These are phyloP conservation scores for Lithospermum erythrorhizon DNA, from an alignment of 257 asterid genomes.

Conservation along the genomic window DNA sequence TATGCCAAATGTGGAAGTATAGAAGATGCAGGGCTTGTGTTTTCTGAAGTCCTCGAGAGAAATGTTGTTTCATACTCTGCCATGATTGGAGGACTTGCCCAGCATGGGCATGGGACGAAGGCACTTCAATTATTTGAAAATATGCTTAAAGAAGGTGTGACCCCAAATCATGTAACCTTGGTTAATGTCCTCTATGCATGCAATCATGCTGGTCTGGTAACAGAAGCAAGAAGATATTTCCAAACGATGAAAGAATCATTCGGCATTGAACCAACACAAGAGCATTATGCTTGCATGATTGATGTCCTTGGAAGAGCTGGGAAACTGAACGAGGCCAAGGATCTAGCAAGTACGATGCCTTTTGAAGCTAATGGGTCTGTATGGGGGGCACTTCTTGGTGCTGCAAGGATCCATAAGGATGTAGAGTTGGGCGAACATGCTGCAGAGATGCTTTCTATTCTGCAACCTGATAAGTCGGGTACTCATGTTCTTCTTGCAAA, in stretches of 20 bases:
- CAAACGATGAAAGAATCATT: constrained; percentile 40
- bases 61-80: constrained; percentile 69
- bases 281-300: constrained; percentile 83
- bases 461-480: constrained; percentile 64
- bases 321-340: constrained; percentile 43
- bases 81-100: constrained; percentile 75
- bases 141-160: constrained; percentile 42
- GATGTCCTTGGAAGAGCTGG: constrained; percentile 79
- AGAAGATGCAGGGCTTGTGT: constrained; percentile 50
- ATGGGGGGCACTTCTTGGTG: constrained; percentile 82
- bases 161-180: constrained; percentile 64
- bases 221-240: constrained; percentile 50
- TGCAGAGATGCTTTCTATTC: constrained; percentile 41
- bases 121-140: constrained; percentile 42
- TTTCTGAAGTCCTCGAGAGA: constrained; percentile 41
- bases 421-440: constrained; percentile 59
- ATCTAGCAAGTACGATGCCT: constrained; percentile 49
- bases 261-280: constrained; percentile 52
- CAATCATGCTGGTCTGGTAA: constrained; percentile 63
- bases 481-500: constrained; percentile 68
- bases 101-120: constrained; percentile 56
- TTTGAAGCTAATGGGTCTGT: constrained; percentile 53
- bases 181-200: constrained; percentile 72
- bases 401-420: constrained; percentile 57
- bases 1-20: constrained; percentile 77